Evolutionary conservation across 345 rosid genomes (phyloP).

Genomic region (Syzygium grande): DNA sequence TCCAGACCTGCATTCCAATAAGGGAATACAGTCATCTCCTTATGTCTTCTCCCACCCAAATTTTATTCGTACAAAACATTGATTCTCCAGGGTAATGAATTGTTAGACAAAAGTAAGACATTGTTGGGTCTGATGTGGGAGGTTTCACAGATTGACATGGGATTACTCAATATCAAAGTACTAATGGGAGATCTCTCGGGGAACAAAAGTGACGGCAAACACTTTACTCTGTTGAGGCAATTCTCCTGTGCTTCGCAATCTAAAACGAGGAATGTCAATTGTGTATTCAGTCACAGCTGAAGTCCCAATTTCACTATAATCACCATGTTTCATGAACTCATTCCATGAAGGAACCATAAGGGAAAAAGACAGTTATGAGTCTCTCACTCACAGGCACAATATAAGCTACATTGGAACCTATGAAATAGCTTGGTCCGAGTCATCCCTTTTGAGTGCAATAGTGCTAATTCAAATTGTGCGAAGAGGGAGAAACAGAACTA

Average conservation of each 20-base stretch:
- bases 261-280: not conserved
- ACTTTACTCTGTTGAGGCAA: not conserved
- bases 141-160: not conserved
- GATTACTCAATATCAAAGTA: not conserved
- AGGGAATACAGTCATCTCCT: not conserved
- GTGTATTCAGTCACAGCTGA: not conserved
- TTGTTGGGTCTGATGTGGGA: not conserved
- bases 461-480: not conserved
- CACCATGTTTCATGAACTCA: not conserved
- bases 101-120: not conserved
- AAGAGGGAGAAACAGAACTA: not conserved
- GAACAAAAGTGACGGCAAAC: not conserved
- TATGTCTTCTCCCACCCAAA: not conserved
- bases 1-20: slow-evolving; percentile 21
- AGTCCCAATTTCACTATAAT: not conserved
- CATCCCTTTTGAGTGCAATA: not conserved
- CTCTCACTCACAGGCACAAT: not conserved
- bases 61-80: not conserved
- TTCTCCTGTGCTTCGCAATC: not conserved
- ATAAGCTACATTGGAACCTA: not conserved
- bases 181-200: not conserved
- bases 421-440: not conserved
- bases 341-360: not conserved
- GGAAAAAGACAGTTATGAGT: not conserved
- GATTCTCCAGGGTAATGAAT: not conserved